phyloP scores from a whole-genome alignment of 2,329 filamentous ascomycete species.

The Venturiaceae sp. region DNA sequence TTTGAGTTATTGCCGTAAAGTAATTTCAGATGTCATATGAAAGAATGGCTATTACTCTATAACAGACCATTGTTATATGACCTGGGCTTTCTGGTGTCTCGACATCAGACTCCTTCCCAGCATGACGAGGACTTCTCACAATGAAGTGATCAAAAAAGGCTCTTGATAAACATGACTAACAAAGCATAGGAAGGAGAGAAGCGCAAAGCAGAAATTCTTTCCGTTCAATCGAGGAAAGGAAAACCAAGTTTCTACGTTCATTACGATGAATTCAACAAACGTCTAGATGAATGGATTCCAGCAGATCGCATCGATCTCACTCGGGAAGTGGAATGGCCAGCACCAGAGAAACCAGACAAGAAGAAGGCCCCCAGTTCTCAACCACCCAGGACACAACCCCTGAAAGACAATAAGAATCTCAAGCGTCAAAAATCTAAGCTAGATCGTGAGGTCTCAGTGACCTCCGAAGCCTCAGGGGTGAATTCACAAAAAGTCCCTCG shows the following conservation, averaged over 20 bases:
- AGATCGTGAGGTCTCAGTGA: constrained; percentile 46
- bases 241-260: constrained; percentile 90
- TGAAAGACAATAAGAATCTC: constrained; percentile 32
- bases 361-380: constrained; percentile 52
- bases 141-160: no score
- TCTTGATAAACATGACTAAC: not conserved
- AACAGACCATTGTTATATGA: no score
- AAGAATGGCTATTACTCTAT: no score
- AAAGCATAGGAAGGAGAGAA: constrained; percentile 59
- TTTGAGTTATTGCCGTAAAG: no score
- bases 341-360: constrained; percentile 82
- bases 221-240: constrained; percentile 82
- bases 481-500: constrained; percentile 38
- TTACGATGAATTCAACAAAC: constrained; percentile 97
- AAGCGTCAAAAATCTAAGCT: constrained; percentile 36
- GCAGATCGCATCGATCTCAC: constrained; percentile 73
- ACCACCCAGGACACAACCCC: constrained; percentile 17
- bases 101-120: no score
- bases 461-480: constrained; percentile 41
- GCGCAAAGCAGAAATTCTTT: constrained; percentile 92
- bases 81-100: no score
- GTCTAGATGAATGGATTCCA: constrained; percentile 75
- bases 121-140: no score
- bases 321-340: constrained; percentile 93
- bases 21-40: no score